Conservation (phyloP, 2,329 filamentous ascomycete species). For the Tolypocladium tundrense region DNA sequence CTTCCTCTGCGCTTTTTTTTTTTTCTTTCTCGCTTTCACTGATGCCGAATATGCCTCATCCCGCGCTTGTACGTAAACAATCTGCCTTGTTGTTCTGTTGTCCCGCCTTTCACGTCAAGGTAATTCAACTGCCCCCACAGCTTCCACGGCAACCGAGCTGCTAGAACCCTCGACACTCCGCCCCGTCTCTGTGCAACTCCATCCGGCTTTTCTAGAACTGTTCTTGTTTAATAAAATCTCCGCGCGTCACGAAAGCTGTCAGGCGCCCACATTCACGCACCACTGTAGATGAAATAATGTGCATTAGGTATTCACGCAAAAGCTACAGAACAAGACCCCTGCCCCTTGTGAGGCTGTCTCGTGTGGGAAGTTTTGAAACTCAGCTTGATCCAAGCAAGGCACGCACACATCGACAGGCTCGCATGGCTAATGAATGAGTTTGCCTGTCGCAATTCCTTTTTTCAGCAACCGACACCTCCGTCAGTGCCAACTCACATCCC, state of each 20-base stretch:
- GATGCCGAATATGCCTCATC: background rate
- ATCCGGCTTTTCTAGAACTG: no score
- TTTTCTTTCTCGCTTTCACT: background rate
- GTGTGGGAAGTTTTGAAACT: background rate
- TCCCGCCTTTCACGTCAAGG: background rate
- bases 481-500: constrained; percentile 6
- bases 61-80: background rate
- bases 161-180: background rate
- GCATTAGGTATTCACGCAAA: background rate
- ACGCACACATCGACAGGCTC: background rate
- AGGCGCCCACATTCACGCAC: background rate
- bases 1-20: background rate
- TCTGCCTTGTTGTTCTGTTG: background rate
- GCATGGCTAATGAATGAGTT: background rate
- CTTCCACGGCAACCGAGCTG: constrained; percentile 11
- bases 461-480: background rate
- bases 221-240: background rate
- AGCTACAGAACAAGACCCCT: background rate
- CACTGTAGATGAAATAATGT: background rate
- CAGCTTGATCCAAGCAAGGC: no score
- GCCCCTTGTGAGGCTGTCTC: background rate
- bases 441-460: background rate
- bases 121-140: constrained; percentile 3
- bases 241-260: background rate
- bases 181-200: background rate